Base-by-base conservation (phyloP, 1,284 basidiomycete species). In the Ustilago vetiveriae region DNA sequence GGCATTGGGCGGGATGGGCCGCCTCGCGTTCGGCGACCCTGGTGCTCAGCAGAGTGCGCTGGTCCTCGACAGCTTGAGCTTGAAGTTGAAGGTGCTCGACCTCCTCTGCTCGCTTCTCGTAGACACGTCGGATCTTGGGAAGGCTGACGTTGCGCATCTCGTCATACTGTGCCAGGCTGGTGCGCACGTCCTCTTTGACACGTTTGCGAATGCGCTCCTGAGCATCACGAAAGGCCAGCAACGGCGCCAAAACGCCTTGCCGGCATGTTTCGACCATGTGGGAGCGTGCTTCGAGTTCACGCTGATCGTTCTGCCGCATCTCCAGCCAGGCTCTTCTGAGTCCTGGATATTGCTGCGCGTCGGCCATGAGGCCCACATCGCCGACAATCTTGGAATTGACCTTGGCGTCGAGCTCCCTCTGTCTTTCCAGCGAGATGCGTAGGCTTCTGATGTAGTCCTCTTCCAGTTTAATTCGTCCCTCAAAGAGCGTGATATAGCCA, bases 81-180 rank as follows among this genome's bases (percentile, higher is more conserved):
- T 81, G 79, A 13, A 71, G 58, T 16, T 72, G 63, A 10, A 78
- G 52, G 26, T 68, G 49, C 22, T 78, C 76, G 6, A 78, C 65
- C 47, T 79, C 75, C 48, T 81, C 79, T 37, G 78, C 78, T 26
- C 62, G 69, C 44, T 72, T 74, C 30, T 80, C 78, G 55, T 81
- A 81, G 16, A 53, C 45, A 32, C 66, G 55, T 23, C 68, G 65
- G 21, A 78, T 72, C 37, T 72, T 73, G 6, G 74, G 76, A 3
- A 81, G 56, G 13, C 55, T 75, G 17, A 45, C 23, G 39, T 64
- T 49, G 33, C 75, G 72, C 77, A 79, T 81, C 29, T 81, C 77
- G 33, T 76, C 73, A 40, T 79, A 79, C 33, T 74, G 66, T 2
- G 63, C 49, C 10, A 78, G 41, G 38, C 75, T 75, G 14, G 40